Base-by-base conservation (phyloP, 2,329 filamentous ascomycete species). In the Neoascochyta sp. region DNA sequence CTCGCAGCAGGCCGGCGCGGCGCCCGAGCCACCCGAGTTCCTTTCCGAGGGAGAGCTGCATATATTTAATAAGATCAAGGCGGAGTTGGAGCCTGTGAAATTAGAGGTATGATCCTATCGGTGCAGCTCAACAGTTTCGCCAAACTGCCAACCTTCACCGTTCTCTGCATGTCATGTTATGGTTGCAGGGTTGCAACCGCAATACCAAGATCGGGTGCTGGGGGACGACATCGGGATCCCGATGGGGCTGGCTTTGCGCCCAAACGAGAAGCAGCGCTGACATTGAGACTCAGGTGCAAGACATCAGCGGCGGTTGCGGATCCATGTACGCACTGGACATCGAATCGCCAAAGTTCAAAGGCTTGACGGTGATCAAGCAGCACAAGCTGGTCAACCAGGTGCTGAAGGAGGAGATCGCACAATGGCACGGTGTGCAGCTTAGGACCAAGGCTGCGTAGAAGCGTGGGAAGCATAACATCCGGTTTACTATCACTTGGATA, bases 261-360 rank as follows among this genome's bases (percentile, higher is more conserved):
- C n/a, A n/a, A n/a, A n/a, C n/a, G 11, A 11, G 11, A 20, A 8
- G 12, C 5, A 14, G 25, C 19, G 39, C 50, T 54, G 28, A 54
- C 40, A 26, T 14, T n/a, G n/a, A n/a, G n/a, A n/a, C n/a, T n/a
- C 62, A 79, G 61, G 83, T 92, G 7, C 81, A 83, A 59, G 86
- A 93, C 64, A 78, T 92, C 29, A 86, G 81, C 14, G 86, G 86
- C 36, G 86, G 86, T 16, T 93, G 86, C 65, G 86, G 86, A 7
- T 85, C 80, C 54, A 92, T 92, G 86, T 92, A 92, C 66, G 82
- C 80, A 33, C 82, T 93, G 45, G 81, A 89, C 51, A 80, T 92
- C 43, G 74, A 79, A 26, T 85, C 82, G 6, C 71, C 78, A 25
- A 74, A 71, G 50, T 93, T 93, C 64, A 71, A 73, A 31, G 86